Evolutionary conservation across 768 basidiomycete species (phyloP), one percentile per base, ranked within the genome.

Genomic region (Dacryopinax spathularia): DNA sequence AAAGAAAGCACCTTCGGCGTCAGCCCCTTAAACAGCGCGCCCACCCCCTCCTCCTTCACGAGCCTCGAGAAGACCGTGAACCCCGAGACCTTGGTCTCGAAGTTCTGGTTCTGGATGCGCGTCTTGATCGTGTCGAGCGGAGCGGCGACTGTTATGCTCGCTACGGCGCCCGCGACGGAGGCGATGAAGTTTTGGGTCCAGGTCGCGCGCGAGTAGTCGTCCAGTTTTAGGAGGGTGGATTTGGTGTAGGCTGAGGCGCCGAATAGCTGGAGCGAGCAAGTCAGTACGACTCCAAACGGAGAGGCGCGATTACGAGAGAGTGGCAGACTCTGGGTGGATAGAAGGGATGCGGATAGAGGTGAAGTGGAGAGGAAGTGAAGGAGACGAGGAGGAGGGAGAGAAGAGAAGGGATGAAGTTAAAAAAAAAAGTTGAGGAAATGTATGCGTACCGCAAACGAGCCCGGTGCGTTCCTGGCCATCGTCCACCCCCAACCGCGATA

Each of bases 401-500:
- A 10, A 18, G 2, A 33, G 9, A 48, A 1, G n/a, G 5, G 36
- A 25, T 44, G 39, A 33, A 25, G 29, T 20, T 37, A 60, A 48
- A 13, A 33, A n/a, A 33, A 7, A 34, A 5, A 39, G 34, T n/a
- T n/a, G n/a, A n/a, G n/a, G n/a, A n/a, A n/a, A n/a, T n/a, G n/a
- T n/a, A n/a, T 2, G 78, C 89, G 66, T 71, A 95, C 93, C 62
- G 95, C 91, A 70, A 99, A 99, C 61, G 82, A 85, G 12, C 95
- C 95, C 0, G 95, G 95, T 0, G 95, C 95, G 69, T 99, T 99
- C 62, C 95, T 84, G 1, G 93, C 95, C 82, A 96, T 87, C 25
- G 95, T 98, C 95, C 95, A 98, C 44, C 94, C 94, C 91, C 94
- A 96, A 31, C 95, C 95, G 66, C 93, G 86, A 76, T 99, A 99